Evolutionary conservation across 805 yeast species (phyloP).

Genomic region (Kodamaea laetipori): DNA sequence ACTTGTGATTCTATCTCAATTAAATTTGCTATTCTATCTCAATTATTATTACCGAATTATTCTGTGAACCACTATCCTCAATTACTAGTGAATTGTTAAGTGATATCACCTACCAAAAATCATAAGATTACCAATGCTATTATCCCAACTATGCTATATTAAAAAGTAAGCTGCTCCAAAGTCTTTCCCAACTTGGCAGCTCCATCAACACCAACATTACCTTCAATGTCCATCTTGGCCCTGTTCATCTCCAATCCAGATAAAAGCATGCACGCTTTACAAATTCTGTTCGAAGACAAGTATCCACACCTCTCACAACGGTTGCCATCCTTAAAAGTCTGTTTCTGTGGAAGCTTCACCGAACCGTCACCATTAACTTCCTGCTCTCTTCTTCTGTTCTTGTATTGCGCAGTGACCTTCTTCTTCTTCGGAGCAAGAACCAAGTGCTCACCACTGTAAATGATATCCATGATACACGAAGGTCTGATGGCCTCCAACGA

Average conservation of each 20-base stretch:
- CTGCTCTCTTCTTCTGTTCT: conserved; percentile 42
- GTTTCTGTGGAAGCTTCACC: conserved; percentile 43
- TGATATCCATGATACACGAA: conserved; percentile 89
- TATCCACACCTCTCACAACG: conserved; percentile 90
- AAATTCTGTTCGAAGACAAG: conserved; percentile 79
- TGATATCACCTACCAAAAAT: too few relatives aligned
- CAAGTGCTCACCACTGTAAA: conserved; percentile 89
- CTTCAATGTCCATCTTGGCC: conserved; percentile 63
- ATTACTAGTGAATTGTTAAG: too few relatives aligned
- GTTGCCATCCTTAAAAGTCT: conserved; percentile 58
- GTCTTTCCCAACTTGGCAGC: conserved; percentile 64
- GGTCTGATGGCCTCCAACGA: conserved; percentile 89
- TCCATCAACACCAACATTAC: conserved; percentile 54
- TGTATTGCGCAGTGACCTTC: conserved; percentile 38
- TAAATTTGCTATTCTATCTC: too few relatives aligned
- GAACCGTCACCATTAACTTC: conserved; percentile 66
- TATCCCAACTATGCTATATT: conserved; percentile 15
- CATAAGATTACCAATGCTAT: too few relatives aligned
- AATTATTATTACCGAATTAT: too few relatives aligned
- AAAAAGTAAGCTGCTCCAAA: conserved; percentile 67
- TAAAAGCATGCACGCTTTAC: conserved; percentile 89
- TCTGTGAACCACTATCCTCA: too few relatives aligned
- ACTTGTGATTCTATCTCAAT: too few relatives aligned
- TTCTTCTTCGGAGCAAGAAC: conserved; percentile 61
- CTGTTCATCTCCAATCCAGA: conserved; percentile 81